Conservation (phyloP, 768 basidiomycete genomes). For the Psilocybe sp. region DNA sequence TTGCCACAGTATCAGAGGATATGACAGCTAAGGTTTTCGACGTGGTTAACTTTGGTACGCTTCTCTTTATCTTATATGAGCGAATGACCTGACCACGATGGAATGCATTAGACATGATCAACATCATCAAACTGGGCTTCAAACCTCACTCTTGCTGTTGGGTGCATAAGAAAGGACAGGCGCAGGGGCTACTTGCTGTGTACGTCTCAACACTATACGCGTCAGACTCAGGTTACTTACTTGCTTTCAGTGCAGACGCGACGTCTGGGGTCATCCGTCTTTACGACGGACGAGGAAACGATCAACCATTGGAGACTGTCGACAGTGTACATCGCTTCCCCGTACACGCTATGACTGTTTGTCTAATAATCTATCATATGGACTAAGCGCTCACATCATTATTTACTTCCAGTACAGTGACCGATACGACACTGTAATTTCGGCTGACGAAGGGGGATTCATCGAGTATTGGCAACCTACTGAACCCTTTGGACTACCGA, state of each 20-base stretch:
- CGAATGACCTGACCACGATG: not conserved
- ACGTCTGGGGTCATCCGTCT: slow-evolving; percentile 73
- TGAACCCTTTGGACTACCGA: slow-evolving; percentile 86
- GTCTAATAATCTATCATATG: slow-evolving; percentile 23
- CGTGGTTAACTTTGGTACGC: slow-evolving; percentile 93
- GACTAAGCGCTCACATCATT: slow-evolving; percentile 1
- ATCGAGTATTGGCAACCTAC: slow-evolving; percentile 93
- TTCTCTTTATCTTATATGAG: not conserved
- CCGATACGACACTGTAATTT: slow-evolving; percentile 86
- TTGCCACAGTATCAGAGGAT: slow-evolving; percentile 90
- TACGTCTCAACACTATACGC: slow-evolving; percentile 31
- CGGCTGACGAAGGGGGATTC: slow-evolving; percentile 92
- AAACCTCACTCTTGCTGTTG: slow-evolving; percentile 89
- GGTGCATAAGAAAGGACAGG: slow-evolving; percentile 89
- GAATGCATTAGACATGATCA: slow-evolving; percentile 84
- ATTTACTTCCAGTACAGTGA: slow-evolving; percentile 72
- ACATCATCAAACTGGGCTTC: slow-evolving; percentile 89
- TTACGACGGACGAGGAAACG: slow-evolving; percentile 90
- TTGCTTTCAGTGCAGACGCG: slow-evolving; percentile 66
- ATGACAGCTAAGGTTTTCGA: slow-evolving; percentile 95
- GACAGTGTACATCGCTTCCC: slow-evolving; percentile 81
- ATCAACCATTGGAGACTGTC: slow-evolving; percentile 71
- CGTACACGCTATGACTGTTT: slow-evolving; percentile 87
- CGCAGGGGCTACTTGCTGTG: slow-evolving; percentile 86
- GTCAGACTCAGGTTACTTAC: slow-evolving; percentile 11